Evolutionary conservation across 768 basidiomycete genomes (phyloP).

Genomic region (Phanerodontia chrysosporium): DNA sequence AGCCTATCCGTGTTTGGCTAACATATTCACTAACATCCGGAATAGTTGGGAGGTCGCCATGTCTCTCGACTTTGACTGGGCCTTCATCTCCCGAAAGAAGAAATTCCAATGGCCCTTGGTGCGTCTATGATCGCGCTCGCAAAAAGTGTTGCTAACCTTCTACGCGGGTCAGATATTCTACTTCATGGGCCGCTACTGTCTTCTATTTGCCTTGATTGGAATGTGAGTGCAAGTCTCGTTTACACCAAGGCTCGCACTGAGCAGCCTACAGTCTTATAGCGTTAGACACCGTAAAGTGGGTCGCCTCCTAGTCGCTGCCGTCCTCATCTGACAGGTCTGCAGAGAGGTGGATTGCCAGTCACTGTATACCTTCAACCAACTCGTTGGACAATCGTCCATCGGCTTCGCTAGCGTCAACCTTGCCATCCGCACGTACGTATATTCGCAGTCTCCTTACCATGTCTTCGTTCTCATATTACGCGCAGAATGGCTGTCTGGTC

Average conservation of each 20-base stretch:
- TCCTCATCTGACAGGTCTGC: background rate
- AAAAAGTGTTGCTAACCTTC: background rate
- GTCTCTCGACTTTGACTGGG: slow-evolving; percentile 40
- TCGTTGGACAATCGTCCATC: slow-evolving; percentile 40
- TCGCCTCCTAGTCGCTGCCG: background rate
- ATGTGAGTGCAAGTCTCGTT: slow-evolving; percentile 32
- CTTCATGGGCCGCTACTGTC: slow-evolving; percentile 40
- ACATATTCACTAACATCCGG: background rate
- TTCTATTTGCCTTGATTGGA: slow-evolving; percentile 43
- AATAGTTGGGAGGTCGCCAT: slow-evolving; percentile 42
- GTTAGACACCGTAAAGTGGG: slow-evolving; percentile 32
- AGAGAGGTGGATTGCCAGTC: slow-evolving; percentile 42
- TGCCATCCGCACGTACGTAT: slow-evolving; percentile 40
- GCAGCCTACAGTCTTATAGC: slow-evolving; percentile 27
- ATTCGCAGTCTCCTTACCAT: background rate
- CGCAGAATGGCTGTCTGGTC: slow-evolving; percentile 69
- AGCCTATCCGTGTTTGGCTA: background rate
- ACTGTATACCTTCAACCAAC: slow-evolving; percentile 31
- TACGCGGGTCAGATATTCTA: slow-evolving; percentile 34
- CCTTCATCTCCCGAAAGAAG: slow-evolving; percentile 35
- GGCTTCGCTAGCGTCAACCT: slow-evolving; percentile 45
- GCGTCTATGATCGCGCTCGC: slow-evolving; percentile 5
- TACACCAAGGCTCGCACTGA: background rate
- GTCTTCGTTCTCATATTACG: background rate
- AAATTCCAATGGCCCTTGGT: slow-evolving; percentile 46